Conservation (phyloP, 192 early-diverging fungal genomes). For the Coemansia sp. region DNA sequence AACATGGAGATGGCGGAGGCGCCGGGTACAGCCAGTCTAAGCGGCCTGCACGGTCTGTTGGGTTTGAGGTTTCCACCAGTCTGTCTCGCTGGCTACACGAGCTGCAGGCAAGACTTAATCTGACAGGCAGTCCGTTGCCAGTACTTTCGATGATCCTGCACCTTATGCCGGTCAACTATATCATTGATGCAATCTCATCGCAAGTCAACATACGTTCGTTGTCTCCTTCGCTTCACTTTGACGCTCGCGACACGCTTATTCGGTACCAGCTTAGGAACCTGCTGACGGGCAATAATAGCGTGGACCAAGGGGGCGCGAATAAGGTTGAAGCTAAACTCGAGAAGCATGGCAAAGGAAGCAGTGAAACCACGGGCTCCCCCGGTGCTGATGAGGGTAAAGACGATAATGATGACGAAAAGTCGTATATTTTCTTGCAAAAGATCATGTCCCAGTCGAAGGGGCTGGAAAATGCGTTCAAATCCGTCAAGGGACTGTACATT, state of each 20-base stretch:
- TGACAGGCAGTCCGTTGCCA: slow-evolving; percentile 39
- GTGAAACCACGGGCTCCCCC: too few relatives aligned
- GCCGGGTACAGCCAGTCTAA: neutral
- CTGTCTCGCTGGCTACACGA: slow-evolving; percentile 51
- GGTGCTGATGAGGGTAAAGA: neutral
- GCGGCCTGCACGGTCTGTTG: slow-evolving; percentile 6
- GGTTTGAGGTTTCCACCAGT: slow-evolving; percentile 32
- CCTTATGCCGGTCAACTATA: slow-evolving; percentile 44
- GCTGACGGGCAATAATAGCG: slow-evolving; percentile 7
- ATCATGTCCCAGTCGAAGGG: slow-evolving; percentile 14
- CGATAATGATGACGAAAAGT: slow-evolving; percentile 3
- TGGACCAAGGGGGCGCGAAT: neutral
- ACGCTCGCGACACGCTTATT: slow-evolving; percentile 20
- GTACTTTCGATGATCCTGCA: slow-evolving; percentile 42
- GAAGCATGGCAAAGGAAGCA: neutral
- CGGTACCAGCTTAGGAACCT: slow-evolving; percentile 21
- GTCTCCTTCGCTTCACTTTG: slow-evolving; percentile 18
- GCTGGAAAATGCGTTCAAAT: slow-evolving; percentile 27
- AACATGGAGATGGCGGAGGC: neutral
- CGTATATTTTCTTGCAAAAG: slow-evolving; percentile 35
- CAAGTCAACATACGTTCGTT: slow-evolving; percentile 22
- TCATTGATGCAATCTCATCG: slow-evolving; percentile 26
- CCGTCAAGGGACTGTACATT: slow-evolving; percentile 33
- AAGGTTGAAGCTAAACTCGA: neutral
- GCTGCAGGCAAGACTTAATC: slow-evolving; percentile 45